A percentile compares a stretch with the other conserved stretches of the same genome.
These are phyloP conservation scores for Phaeosphaeriaceae sp. DNA, from an alignment of 2,329 filamentous ascomycete genomes.

Conservation along the genomic window DNA sequence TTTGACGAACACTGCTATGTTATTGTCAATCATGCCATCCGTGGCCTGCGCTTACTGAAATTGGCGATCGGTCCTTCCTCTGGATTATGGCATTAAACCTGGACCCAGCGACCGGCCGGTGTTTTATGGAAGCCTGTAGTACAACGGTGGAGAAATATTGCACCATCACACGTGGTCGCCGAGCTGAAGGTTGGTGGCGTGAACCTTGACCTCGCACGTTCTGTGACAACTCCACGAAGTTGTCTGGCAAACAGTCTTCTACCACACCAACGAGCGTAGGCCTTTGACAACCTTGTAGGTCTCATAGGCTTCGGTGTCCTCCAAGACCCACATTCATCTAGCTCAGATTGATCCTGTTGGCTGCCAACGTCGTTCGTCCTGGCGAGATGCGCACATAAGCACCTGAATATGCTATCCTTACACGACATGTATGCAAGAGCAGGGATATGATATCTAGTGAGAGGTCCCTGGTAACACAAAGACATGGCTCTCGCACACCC, in stretches of 20 bases:
- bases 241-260: not conserved
- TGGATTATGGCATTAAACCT: not conserved
- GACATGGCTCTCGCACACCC: not conserved
- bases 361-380: not conserved
- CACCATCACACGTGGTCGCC: not conserved
- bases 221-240: slow-evolving; percentile 7
- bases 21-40: not conserved
- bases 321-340: not conserved
- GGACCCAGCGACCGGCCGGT: not conserved
- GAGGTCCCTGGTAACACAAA: not conserved
- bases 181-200: slow-evolving; percentile 2
- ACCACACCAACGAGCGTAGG: not conserved
- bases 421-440: not conserved
- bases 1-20: not conserved
- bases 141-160: not conserved
- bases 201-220: slow-evolving; percentile 8
- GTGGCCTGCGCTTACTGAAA: too few species aligned
- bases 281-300: not conserved
- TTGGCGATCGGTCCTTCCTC: not conserved
- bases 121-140: not conserved
- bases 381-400: not conserved
- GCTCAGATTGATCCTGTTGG: not conserved
- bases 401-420: not conserved
- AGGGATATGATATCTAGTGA: not conserved
- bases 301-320: not conserved